These are phyloP conservation scores for Omphalotus olearius DNA, from an alignment of 1,284 basidiomycete species.

Conservation along the genomic window DNA sequence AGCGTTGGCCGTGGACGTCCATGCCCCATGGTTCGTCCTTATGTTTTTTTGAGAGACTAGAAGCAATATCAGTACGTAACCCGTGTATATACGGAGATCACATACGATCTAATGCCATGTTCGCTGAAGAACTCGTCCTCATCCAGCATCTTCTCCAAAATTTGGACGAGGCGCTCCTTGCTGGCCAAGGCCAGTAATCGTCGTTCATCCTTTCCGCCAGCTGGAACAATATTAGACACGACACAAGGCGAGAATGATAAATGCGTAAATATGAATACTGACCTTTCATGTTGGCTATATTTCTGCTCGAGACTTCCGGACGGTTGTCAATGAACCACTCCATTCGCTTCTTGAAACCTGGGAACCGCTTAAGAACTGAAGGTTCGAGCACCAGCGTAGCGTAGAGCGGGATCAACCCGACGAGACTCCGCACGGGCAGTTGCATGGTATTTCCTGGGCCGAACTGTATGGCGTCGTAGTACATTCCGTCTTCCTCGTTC, in stretches of 20 bases:
- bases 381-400: slow-evolving; percentile 94
- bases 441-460: slow-evolving; percentile 84
- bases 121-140: slow-evolving; percentile 95
- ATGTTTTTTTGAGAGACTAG: slow-evolving; percentile 82
- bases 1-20: slow-evolving; percentile 87
- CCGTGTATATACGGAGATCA: slow-evolving; percentile 17
- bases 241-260: slow-evolving; percentile 3
- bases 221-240: slow-evolving; percentile 31
- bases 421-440: slow-evolving; percentile 88
- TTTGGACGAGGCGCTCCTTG: slow-evolving; percentile 85
- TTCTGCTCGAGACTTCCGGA: slow-evolving; percentile 80
- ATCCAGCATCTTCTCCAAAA: slow-evolving; percentile 95
- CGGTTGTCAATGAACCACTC: slow-evolving; percentile 98
- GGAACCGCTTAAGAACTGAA: slow-evolving; percentile 82
- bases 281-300: slow-evolving; percentile 97
- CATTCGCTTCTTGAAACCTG: slow-evolving; percentile 97
- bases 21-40: slow-evolving; percentile 94
- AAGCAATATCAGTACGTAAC: background rate
- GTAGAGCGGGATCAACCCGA: slow-evolving; percentile 94
- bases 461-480: slow-evolving; percentile 95
- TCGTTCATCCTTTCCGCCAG: slow-evolving; percentile 80
- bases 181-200: slow-evolving; percentile 86
- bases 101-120: slow-evolving; percentile 91
- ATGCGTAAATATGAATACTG: slow-evolving; percentile 7
- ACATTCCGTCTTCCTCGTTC: slow-evolving; percentile 97